Conservation (phyloP, 176 grass and related monocot species). For the Juncus effusus region DNA sequence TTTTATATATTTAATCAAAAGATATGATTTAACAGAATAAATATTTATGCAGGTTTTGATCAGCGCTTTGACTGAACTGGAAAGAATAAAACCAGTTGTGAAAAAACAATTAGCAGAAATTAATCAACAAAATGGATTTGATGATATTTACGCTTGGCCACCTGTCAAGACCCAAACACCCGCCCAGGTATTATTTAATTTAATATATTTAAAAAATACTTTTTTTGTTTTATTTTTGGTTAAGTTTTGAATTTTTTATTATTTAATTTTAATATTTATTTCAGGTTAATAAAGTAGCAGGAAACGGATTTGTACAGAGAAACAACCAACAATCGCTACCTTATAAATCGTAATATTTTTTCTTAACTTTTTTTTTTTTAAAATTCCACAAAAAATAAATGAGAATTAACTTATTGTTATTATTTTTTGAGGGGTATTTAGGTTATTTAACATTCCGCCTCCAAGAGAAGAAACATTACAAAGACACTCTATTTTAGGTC, state of each 20-base stretch:
- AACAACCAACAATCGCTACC: conserved; percentile 16
- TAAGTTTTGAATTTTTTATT: conserved; percentile 6
- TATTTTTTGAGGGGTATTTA: conserved; percentile 20
- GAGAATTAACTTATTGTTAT: no score
- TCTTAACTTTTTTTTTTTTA: conserved; percentile 8
- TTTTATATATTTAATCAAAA: background rate
- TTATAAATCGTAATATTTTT: conserved; percentile 41
- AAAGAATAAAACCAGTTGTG: conserved; percentile 43
- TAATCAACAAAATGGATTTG: conserved; percentile 35
- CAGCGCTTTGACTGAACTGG: conserved; percentile 39
- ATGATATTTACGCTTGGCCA: conserved; percentile 32
- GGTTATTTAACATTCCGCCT: conserved; percentile 35
- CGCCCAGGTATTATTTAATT: conserved; percentile 28
- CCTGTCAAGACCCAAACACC: conserved; percentile 25
- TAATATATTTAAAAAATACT: background rate
- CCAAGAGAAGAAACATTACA: conserved; percentile 40
- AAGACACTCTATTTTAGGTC: conserved; percentile 51
- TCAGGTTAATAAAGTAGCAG: conserved; percentile 13
- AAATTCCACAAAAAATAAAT: background rate
- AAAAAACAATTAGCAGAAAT: conserved; percentile 34
- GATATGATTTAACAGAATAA: background rate
- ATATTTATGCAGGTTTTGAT: conserved; percentile 33
- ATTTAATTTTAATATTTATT: conserved; percentile 7
- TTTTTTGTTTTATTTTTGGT: background rate
- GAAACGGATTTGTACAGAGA: conserved; percentile 16